Evolutionary conservation across 257 asterid species (phyloP).

Genomic region (Solanum stenotomum): DNA sequence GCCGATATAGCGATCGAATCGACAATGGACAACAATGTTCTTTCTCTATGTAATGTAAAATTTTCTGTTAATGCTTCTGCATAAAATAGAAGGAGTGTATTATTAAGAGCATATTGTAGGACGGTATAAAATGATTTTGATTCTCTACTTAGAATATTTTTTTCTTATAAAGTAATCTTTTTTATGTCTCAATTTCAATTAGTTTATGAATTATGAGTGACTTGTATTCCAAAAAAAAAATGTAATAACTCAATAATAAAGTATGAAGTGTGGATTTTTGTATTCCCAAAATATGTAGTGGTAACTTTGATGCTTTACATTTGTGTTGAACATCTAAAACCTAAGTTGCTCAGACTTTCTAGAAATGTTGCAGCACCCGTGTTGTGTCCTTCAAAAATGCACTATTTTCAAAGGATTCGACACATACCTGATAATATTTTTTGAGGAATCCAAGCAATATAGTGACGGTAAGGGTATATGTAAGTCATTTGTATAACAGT

Average conservation of each 20-base stretch:
- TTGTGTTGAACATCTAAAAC: background rate
- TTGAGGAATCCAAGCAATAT: too few relatives aligned
- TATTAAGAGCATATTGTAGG: background rate
- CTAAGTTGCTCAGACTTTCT: too few relatives aligned
- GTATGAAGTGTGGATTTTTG: background rate
- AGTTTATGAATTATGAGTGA: background rate
- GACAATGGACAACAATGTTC: background rate
- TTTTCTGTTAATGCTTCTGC: background rate
- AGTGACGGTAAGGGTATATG: too few relatives aligned
- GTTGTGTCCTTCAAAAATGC: too few relatives aligned
- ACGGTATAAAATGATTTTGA: background rate
- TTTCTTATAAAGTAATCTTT: background rate
- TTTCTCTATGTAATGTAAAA: background rate
- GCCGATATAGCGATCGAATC: background rate
- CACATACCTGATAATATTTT: too few relatives aligned
- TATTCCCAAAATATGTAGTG: background rate
- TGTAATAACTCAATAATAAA: background rate
- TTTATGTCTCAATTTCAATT: background rate
- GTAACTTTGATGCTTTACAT: background rate
- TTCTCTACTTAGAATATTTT: background rate
- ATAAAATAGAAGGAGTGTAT: background rate
- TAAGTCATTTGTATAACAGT: too few relatives aligned
- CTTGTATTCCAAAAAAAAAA: background rate
- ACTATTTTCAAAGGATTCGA: too few relatives aligned
- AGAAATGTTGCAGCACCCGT: rapidly evolving